Conservation (phyloP, 2,329 filamentous ascomycete species). For the Fusarium secorum region DNA sequence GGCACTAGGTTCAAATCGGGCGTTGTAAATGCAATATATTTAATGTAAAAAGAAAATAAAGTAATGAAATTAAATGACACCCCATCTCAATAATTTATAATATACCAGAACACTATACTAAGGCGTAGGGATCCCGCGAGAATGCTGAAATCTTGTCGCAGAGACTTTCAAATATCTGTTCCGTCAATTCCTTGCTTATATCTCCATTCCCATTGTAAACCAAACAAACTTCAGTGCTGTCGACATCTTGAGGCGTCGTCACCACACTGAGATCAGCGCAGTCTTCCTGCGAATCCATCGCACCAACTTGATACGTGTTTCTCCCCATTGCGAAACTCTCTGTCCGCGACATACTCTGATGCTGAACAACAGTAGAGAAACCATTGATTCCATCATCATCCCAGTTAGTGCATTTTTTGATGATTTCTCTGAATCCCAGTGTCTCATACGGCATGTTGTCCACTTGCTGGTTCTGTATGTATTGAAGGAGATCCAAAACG, state of each 20-base stretch:
- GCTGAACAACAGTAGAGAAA: conserved; percentile 38
- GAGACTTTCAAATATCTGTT: conserved; percentile 20
- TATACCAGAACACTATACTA: background rate
- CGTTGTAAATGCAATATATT: background rate
- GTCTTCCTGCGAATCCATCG: conserved; percentile 28
- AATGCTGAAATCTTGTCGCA: conserved; percentile 18
- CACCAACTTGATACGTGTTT: conserved; percentile 33
- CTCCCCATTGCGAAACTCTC: conserved; percentile 10
- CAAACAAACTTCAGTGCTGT: conserved; percentile 31
- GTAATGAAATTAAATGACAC: fast-evolving
- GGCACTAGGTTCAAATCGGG: fast-evolving
- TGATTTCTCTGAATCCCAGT: conserved; percentile 39
- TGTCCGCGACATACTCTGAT: conserved; percentile 37
- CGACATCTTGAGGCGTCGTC: conserved; percentile 25
- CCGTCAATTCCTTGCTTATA: background rate
- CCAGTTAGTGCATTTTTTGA: conserved; percentile 38
- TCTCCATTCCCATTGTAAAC: conserved; percentile 18
- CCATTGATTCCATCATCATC: conserved; percentile 16
- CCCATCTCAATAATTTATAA: fast-evolving
- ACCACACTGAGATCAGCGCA: conserved; percentile 35
- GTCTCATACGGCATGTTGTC: conserved; percentile 38
- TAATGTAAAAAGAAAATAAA: fast-evolving
- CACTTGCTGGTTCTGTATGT: conserved; percentile 53
- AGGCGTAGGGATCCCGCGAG: background rate
- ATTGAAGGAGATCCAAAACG: conserved; percentile 48